phyloP scores from a whole-genome alignment of 768 basidiomycete genomes.

The Leucocoprinus birnbaumii region DNA sequence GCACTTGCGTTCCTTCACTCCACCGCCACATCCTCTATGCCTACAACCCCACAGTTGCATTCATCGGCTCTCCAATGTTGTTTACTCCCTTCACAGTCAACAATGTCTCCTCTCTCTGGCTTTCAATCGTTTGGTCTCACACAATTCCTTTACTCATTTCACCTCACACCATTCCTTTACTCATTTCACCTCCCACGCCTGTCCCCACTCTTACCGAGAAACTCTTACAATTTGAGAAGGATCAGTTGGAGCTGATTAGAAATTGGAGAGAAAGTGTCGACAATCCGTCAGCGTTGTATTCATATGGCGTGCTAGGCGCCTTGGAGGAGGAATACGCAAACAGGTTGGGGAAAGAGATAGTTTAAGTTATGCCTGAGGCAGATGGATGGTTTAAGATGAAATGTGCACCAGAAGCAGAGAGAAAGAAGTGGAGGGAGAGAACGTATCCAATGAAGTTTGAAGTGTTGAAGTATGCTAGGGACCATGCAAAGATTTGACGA shows the following conservation, averaged over 20 bases:
- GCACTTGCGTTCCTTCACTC: constrained; percentile 37
- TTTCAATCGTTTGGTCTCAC: constrained; percentile 38
- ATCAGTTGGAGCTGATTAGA: constrained; percentile 21
- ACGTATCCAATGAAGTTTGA: constrained; percentile 35
- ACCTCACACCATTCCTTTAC: no score
- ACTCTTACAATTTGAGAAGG: constrained; percentile 31
- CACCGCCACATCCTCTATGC: constrained; percentile 46
- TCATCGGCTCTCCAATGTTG: constrained; percentile 38
- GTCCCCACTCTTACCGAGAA: constrained; percentile 31
- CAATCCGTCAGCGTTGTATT: constrained; percentile 29
- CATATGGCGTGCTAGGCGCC: constrained; percentile 32
- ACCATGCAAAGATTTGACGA: background rate
- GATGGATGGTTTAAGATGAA: constrained; percentile 24
- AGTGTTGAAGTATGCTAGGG: constrained; percentile 26
- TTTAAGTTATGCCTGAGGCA: constrained; percentile 24
- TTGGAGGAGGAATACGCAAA: constrained; percentile 33
- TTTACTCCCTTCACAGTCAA: constrained; percentile 48
- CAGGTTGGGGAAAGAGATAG: constrained; percentile 32
- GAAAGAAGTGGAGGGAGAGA: constrained; percentile 26
- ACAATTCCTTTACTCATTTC: constrained; percentile 34
- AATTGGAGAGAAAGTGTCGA: constrained; percentile 16
- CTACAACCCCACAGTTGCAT: constrained; percentile 42
- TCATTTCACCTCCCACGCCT: constrained; percentile 20
- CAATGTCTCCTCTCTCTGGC: constrained; percentile 48
- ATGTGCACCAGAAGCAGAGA: constrained; percentile 29